These are phyloP conservation scores for Botrytis sinoallii DNA, from an alignment of 2,329 filamentous ascomycete species.

Conservation along the genomic window DNA sequence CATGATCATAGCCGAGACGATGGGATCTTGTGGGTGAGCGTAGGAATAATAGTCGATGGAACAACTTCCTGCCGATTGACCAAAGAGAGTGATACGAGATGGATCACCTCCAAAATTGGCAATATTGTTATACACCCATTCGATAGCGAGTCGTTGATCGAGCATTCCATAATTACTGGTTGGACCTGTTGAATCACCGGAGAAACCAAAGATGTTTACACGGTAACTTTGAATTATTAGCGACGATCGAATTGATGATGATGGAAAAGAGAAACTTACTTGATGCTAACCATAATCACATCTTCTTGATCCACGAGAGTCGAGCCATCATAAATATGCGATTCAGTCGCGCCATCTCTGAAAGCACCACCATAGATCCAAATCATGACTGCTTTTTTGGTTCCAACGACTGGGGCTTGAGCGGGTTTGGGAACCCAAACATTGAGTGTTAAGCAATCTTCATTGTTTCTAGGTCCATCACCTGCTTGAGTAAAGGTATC, in stretches of 20 bases:
- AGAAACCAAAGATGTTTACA: constrained; percentile 64
- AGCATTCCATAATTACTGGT: constrained; percentile 51
- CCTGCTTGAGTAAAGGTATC: neutral
- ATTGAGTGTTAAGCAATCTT: constrained; percentile 43
- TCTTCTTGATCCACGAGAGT: constrained; percentile 45
- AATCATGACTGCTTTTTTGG: constrained; percentile 44
- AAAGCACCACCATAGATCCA: constrained; percentile 47
- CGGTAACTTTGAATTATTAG: constrained; percentile 48
- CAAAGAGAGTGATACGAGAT: constrained; percentile 41
- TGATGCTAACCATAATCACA: constrained; percentile 43
- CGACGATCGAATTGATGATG: too few relatives aligned
- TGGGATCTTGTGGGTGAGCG: constrained; percentile 21
- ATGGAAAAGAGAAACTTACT: constrained; percentile 41
- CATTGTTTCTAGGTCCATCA: constrained; percentile 22
- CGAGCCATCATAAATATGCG: constrained; percentile 44
- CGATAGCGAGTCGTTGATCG: constrained; percentile 57
- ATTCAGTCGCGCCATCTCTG: constrained; percentile 40
- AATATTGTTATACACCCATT: constrained; percentile 58
- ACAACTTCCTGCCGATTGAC: constrained; percentile 41
- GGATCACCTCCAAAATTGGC: constrained; percentile 44
- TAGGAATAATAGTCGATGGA: constrained; percentile 26
- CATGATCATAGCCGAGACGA: constrained; percentile 27
- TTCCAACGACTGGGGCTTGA: constrained; percentile 26
- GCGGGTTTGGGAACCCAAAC: constrained; percentile 39
- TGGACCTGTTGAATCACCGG: constrained; percentile 44